These are phyloP conservation scores for Trichoderma reesei DNA, from an alignment of 495 filamentous ascomycete species.

Conservation along the genomic window DNA sequence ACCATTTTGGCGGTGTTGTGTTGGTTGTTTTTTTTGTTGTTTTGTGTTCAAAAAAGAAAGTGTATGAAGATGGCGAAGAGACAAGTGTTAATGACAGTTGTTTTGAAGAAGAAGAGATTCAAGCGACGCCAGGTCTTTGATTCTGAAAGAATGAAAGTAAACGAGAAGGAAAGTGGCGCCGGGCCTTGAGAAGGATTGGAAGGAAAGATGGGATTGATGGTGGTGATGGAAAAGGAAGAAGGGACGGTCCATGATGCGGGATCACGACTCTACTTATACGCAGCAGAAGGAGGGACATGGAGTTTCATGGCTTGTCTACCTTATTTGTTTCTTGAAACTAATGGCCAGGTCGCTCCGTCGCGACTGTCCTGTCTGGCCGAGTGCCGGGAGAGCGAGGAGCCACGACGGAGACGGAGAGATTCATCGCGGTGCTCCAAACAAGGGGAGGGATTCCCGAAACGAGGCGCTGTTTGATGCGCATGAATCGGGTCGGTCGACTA, in stretches of 20 bases:
- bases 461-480: neutral
- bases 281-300: neutral
- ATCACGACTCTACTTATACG: neutral
- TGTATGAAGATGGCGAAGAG: conserved; percentile 3
- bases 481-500: neutral
- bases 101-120: neutral
- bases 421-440: neutral
- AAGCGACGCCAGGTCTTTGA: conserved; percentile 5
- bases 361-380: neutral
- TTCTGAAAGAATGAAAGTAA: conserved; percentile 2
- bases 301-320: neutral
- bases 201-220: neutral
- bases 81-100: neutral
- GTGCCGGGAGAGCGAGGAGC: neutral
- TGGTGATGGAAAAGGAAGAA: conserved; percentile 1
- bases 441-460: neutral
- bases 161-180: conserved; percentile 1
- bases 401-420: no score
- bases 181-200: neutral
- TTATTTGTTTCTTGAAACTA: neutral
- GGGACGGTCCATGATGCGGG: neutral
- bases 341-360: neutral
- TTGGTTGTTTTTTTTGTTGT: neutral
- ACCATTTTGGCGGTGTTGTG: conserved; percentile 15
- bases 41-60: neutral